Evolutionary conservation across 2,329 filamentous ascomycete genomes (phyloP).

Genomic region (Penicillium janthinellum): DNA sequence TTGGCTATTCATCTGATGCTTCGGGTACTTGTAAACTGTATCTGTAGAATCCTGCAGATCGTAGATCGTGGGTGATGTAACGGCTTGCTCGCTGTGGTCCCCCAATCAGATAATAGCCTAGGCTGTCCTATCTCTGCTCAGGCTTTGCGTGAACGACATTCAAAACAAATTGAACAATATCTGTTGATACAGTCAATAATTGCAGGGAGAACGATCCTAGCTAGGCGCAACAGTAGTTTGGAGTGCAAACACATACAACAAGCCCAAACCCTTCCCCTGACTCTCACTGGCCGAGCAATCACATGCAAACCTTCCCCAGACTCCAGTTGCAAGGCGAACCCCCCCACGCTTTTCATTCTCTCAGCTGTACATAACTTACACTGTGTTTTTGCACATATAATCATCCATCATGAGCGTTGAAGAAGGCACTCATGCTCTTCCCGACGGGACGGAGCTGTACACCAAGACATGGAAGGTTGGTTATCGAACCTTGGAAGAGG

Average conservation of each 20-base stretch:
- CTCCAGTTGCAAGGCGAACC: background rate
- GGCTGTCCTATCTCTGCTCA: too few relatives aligned
- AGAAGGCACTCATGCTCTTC: constrained; percentile 55
- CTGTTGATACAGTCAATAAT: background rate
- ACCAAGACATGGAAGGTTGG: constrained; percentile 64
- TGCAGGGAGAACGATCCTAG: background rate
- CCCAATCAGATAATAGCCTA: background rate
- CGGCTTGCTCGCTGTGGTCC: background rate
- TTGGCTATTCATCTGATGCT: constrained; percentile 3
- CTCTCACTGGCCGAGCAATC: background rate
- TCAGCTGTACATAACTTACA: background rate
- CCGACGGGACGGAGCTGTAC: constrained; percentile 59
- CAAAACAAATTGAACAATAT: too few relatives aligned
- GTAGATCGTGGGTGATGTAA: too few relatives aligned
- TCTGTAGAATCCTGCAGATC: background rate
- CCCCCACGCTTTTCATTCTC: background rate
- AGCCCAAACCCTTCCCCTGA: background rate
- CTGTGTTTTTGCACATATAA: background rate
- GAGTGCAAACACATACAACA: background rate
- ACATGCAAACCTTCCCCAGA: background rate
- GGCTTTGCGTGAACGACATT: too few relatives aligned
- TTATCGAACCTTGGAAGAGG: constrained; percentile 11
- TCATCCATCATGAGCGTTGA: constrained; percentile 40
- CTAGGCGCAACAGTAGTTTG: background rate
- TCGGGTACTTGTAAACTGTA: background rate